Evolutionary conservation across 176 grass and related monocot species (phyloP), one percentile per base, ranked within the genome.

Genomic region (Pontederia paniculata): DNA sequence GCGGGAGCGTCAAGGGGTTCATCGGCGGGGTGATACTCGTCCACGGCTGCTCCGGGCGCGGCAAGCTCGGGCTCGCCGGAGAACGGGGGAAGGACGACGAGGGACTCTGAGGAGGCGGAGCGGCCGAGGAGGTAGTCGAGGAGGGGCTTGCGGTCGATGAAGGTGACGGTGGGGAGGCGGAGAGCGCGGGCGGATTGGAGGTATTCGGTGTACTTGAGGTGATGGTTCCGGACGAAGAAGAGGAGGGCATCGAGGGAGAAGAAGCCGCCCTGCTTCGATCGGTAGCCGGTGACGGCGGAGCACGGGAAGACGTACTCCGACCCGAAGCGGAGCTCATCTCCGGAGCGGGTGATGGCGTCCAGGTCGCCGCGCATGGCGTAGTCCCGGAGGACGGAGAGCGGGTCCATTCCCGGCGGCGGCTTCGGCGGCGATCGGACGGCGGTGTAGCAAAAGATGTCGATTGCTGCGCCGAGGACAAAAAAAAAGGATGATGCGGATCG

Each of bases 131-230:
- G 93, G 70, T 90, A 97, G 54, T 97, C 93, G 60, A 97, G 86
- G 49, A 97, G 75, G 68, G 93, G 70, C 63, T 90, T 90, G 46
- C 86, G 86, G 73, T 91, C 83, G 7, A 86, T 83, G 52, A 97
- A 74, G 22, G 93, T 90, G 8, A 97, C 73, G 9, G 93, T 66
- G 18, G 82, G 83, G 80, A 97, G 72, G 60, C 84, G 93, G 69
- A 71, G 74, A 16, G 80, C 76, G 22, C 86, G 74, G 11, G 86
- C 79, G 37, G 91, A 81, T 67, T 97, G 91, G 55, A 97, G 77
- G 71, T 87, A 89, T 49, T 96, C 91, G 16, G 86, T 96, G 79
- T 96, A 85, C 69, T 89, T 86, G 63, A 97, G 69, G 64, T 84
- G 66, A 70, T 84, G 77, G 64, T 97, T 82, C 57, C 81, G 85